phyloP scores from a whole-genome alignment of 176 grass and related monocot species.

The Carex pumila region DNA sequence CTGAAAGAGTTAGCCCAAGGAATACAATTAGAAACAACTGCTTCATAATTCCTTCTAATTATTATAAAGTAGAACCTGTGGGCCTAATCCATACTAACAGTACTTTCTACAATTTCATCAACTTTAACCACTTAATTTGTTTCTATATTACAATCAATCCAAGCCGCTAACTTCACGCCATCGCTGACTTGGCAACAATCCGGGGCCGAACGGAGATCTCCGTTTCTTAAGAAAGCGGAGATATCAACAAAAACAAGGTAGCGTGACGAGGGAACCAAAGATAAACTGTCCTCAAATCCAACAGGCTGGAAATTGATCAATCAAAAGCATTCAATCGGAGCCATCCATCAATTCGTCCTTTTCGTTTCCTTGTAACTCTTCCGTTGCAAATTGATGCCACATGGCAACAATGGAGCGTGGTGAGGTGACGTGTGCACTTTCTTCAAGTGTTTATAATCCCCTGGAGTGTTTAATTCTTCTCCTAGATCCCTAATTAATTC shows the following conservation, averaged over 20 bases:
- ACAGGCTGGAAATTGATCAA: background rate
- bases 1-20: background rate
- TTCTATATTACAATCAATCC: background rate
- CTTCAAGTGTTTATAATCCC: constrained; percentile 3
- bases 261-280: background rate
- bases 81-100: background rate
- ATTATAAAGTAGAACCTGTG: background rate
- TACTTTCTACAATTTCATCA: background rate
- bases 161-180: background rate
- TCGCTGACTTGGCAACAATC: background rate
- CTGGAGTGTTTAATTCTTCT: background rate
- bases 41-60: background rate
- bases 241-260: background rate
- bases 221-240: background rate
- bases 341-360: background rate
- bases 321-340: background rate
- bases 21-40: background rate
- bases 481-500: background rate
- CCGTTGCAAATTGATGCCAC: background rate
- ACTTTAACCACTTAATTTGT: background rate
- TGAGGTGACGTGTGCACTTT: background rate
- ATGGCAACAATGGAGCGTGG: background rate
- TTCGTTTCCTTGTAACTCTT: background rate
- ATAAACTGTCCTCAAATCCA: background rate
- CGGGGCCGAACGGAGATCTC: background rate